Evolutionary conservation across 208 protist species (phyloP).

Genomic region (Acanthamoeba healyi): DNA sequence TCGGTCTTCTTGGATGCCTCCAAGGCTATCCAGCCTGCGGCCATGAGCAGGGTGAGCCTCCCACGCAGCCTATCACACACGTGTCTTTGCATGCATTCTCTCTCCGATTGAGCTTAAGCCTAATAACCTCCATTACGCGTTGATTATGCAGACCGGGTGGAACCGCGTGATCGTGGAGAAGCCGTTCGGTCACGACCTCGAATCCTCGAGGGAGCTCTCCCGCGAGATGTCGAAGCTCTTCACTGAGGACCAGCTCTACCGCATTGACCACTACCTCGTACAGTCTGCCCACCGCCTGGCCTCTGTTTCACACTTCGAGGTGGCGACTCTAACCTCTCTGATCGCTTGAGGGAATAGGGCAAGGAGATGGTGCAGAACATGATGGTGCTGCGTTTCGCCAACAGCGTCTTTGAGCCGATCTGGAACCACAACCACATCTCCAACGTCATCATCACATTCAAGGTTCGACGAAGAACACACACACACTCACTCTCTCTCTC

Average conservation of each 20-base stretch:
- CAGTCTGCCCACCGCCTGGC: constrained; percentile 63
- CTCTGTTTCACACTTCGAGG: not conserved
- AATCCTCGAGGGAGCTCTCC: constrained; percentile 77
- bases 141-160: constrained; percentile 74
- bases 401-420: constrained; percentile 90
- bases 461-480: too few species aligned
- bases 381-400: constrained; percentile 89
- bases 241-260: constrained; percentile 89
- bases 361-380: constrained; percentile 93
- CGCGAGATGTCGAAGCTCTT: constrained; percentile 80
- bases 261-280: constrained; percentile 91
- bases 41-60: constrained; percentile 68
- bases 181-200: constrained; percentile 89
- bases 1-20: not conserved
- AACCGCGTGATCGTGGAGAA: constrained; percentile 91
- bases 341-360: too few species aligned
- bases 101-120: not conserved
- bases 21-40: not conserved
- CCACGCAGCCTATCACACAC: too few species aligned
- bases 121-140: too few species aligned
- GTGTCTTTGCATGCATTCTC: too few species aligned
- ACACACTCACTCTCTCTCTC: too few species aligned
- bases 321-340: too few species aligned
- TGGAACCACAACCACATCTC: constrained; percentile 90
- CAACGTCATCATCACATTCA: constrained; percentile 90